Conservation (phyloP, 2,329 filamentous ascomycete species). For the Ophiocordyceps camponoti-rufipedis region DNA sequence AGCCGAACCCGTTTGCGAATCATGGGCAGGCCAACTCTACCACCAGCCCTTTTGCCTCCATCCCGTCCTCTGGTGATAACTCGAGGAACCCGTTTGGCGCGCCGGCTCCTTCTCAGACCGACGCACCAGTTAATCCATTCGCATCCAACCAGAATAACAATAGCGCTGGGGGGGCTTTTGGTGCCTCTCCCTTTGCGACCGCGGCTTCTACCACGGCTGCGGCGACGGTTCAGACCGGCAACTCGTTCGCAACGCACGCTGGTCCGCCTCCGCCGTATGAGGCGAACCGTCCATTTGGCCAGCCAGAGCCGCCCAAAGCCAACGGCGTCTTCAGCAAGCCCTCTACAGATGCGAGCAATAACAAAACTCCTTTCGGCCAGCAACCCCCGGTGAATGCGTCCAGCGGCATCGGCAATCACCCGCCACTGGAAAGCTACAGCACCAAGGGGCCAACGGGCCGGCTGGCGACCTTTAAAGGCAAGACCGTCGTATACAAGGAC, state of each 20-base stretch:
- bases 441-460: slow-evolving; percentile 21
- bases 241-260: slow-evolving; percentile 9
- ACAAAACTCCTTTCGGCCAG: slow-evolving; percentile 2
- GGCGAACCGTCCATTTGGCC: slow-evolving; percentile 11
- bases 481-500: slow-evolving; percentile 38
- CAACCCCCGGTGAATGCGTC: slow-evolving; percentile 16
- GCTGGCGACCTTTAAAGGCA: slow-evolving; percentile 43
- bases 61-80: slow-evolving; percentile 1
- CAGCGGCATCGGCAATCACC: slow-evolving; percentile 24
- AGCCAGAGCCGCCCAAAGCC: slow-evolving; percentile 1
- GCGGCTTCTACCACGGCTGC: slow-evolving; percentile 4
- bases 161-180: background rate
- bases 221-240: slow-evolving; percentile 6
- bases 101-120: slow-evolving; percentile 3
- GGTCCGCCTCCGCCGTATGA: slow-evolving; percentile 5
- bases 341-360: background rate
- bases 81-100: slow-evolving; percentile 12
- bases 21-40: slow-evolving; percentile 4
- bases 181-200: slow-evolving; percentile 8
- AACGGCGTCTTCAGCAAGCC: slow-evolving; percentile 3
- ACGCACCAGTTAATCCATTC: slow-evolving; percentile 8
- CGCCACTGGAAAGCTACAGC: slow-evolving; percentile 23
- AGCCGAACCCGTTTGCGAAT: slow-evolving; percentile 18
- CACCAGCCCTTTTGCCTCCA: slow-evolving; percentile 9
- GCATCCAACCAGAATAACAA: background rate